phyloP scores from a whole-genome alignment of 192 early-diverging fungal species.

The Backusella morwellensis region DNA sequence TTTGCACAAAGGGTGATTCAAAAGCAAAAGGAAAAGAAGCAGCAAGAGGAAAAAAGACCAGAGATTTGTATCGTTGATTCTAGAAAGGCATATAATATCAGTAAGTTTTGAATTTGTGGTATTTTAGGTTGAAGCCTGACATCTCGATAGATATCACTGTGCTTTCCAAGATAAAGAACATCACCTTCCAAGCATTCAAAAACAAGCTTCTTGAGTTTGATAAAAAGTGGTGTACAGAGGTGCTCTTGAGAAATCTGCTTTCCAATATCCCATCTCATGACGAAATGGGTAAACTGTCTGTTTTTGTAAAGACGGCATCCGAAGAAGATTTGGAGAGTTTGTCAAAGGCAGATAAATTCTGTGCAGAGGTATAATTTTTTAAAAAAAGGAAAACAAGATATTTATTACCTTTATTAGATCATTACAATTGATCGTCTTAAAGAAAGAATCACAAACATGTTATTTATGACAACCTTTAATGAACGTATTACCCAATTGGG shows the following conservation, averaged over 20 bases:
- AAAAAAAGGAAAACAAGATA: neutral
- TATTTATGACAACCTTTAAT: constrained; percentile 64
- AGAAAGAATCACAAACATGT: constrained; percentile 67
- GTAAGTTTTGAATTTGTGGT: constrained; percentile 16
- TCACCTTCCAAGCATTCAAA: constrained; percentile 68
- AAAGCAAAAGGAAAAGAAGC: constrained; percentile 26
- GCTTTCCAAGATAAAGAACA: constrained; percentile 57
- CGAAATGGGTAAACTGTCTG: constrained; percentile 68
- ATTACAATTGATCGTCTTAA: constrained; percentile 77
- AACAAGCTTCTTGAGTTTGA: constrained; percentile 65
- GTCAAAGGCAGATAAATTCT: constrained; percentile 68
- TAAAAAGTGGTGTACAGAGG: constrained; percentile 59
- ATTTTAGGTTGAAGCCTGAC: neutral
- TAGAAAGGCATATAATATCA: constrained; percentile 67
- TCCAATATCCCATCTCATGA: constrained; percentile 68
- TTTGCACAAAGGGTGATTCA: constrained; percentile 30
- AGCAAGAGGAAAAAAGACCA: constrained; percentile 48
- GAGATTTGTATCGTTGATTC: constrained; percentile 70
- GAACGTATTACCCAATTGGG: constrained; percentile 61
- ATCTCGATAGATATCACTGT: constrained; percentile 27
- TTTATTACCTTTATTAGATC: constrained; percentile 37
- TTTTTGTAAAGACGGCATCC: constrained; percentile 60
- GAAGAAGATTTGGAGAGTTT: constrained; percentile 59
- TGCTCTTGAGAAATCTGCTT: constrained; percentile 66
- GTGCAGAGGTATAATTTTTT: constrained; percentile 47